Percentiles rank a stretch among this genome's conserved stretches.
Conservation (phyloP, 768 basidiomycete species). For the Neoboletus subvelutipes region DNA sequence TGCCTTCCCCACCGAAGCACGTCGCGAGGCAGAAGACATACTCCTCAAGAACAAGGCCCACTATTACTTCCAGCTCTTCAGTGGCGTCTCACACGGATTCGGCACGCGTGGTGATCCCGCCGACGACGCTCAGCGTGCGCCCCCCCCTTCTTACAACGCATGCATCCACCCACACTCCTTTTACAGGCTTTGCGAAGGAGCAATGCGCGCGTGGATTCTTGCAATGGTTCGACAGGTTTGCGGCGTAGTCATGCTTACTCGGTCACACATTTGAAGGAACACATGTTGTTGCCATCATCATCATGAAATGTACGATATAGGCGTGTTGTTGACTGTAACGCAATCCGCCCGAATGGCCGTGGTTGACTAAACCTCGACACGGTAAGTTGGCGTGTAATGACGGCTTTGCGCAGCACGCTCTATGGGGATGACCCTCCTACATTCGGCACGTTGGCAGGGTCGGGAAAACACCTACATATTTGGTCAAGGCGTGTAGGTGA, state of each 20-base stretch:
- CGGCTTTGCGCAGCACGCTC: too few species aligned
- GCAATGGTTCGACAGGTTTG: constrained; percentile 52
- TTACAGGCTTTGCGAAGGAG: constrained; percentile 59
- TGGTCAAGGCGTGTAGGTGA: too few species aligned
- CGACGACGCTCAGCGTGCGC: constrained; percentile 26
- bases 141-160: neutral
- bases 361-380: too few species aligned
- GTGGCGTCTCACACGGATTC: constrained; percentile 42
- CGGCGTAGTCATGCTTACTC: constrained; percentile 9
- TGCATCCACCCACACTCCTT: neutral
- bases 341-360: too few species aligned
- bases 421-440: too few species aligned
- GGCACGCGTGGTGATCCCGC: constrained; percentile 31
- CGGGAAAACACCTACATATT: too few species aligned
- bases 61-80: constrained; percentile 61
- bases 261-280: neutral
- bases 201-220: constrained; percentile 52
- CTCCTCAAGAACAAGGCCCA: constrained; percentile 47
- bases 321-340: neutral
- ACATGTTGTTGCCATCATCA: neutral
- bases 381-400: too few species aligned
- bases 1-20: constrained; percentile 52
- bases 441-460: too few species aligned
- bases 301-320: constrained; percentile 17
- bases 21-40: constrained; percentile 57